Conservation (phyloP, 257 asterid species). For the Solanum phureja region DNA sequence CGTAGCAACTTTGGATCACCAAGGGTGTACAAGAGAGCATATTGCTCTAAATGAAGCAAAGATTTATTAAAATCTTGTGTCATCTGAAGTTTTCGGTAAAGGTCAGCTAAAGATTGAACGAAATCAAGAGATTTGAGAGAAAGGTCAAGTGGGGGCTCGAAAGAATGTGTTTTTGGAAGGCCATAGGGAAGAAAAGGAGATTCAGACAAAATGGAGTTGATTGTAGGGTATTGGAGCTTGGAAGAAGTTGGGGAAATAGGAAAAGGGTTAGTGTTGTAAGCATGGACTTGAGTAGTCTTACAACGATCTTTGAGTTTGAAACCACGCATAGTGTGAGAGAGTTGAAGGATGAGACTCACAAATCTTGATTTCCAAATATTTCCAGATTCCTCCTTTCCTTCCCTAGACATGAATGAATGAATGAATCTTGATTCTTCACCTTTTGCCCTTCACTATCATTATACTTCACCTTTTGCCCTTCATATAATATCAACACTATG, state of each 20-base stretch:
- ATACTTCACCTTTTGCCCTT: neutral
- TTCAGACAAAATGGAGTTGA: conserved; percentile 28
- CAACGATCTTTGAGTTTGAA: conserved; percentile 47
- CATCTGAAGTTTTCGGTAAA: conserved; percentile 13
- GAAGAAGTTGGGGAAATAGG: neutral
- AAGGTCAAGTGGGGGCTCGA: conserved; percentile 33
- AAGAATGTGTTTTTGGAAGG: conserved; percentile 22
- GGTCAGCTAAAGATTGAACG: conserved; percentile 31
- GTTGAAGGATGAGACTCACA: conserved; percentile 25
- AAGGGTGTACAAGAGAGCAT: conserved; percentile 21
- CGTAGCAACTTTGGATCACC: conserved; percentile 45
- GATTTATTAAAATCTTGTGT: conserved; percentile 16
- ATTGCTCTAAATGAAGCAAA: conserved; percentile 29
- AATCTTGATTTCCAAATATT: conserved; percentile 24
- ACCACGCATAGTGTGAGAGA: conserved; percentile 22
- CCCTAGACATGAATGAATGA: conserved; percentile 27
- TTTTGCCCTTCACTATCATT: neutral
- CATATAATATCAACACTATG: neutral
- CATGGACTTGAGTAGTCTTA: conserved; percentile 45
- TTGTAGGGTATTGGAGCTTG: conserved; percentile 19
- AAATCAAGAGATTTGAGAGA: conserved; percentile 36
- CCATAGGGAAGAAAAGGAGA: conserved; percentile 38
- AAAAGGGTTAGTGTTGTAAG: conserved; percentile 20
- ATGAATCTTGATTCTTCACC: neutral
- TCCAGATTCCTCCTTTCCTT: conserved; percentile 9